Conservation (phyloP, 78 protist genomes). For the slime mould (Dictyostelium discoideum) region DNA sequence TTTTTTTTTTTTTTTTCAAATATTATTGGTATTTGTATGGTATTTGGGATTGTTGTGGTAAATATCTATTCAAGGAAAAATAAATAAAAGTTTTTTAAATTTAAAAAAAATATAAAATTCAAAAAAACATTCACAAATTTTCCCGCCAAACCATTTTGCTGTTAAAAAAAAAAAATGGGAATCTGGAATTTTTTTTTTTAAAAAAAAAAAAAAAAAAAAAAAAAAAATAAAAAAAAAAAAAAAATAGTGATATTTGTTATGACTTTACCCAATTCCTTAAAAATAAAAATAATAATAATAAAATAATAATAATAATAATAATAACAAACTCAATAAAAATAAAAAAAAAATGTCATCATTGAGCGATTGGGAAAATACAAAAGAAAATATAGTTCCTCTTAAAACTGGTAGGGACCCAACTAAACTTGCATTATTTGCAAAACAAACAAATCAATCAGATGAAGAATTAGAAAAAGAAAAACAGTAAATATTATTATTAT, state of each 20-base stretch:
- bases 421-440: slow-evolving; percentile 46
- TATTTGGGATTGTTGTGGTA: no score
- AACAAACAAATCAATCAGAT: not conserved
- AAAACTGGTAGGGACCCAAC: slow-evolving; percentile 84
- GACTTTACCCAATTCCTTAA: not conserved
- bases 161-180: not conserved
- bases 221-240: no score
- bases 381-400: slow-evolving; percentile 77
- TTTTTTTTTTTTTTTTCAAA: no score
- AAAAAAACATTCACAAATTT: no score
- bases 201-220: no score
- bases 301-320: slow-evolving; percentile 13
- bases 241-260: not conserved
- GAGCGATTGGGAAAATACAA: slow-evolving; percentile 81
- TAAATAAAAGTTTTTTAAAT: no score
- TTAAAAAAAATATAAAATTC: no score
- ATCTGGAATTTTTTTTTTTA: no score
- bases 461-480: slow-evolving; percentile 50
- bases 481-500: slow-evolving; percentile 1
- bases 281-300: not conserved
- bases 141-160: not conserved
- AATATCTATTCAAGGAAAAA: no score
- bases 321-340: not conserved
- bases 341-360: slow-evolving; percentile 20
- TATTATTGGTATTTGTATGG: no score